Evolutionary conservation across 805 yeast species (phyloP).

Genomic region (Candida adriatica): DNA sequence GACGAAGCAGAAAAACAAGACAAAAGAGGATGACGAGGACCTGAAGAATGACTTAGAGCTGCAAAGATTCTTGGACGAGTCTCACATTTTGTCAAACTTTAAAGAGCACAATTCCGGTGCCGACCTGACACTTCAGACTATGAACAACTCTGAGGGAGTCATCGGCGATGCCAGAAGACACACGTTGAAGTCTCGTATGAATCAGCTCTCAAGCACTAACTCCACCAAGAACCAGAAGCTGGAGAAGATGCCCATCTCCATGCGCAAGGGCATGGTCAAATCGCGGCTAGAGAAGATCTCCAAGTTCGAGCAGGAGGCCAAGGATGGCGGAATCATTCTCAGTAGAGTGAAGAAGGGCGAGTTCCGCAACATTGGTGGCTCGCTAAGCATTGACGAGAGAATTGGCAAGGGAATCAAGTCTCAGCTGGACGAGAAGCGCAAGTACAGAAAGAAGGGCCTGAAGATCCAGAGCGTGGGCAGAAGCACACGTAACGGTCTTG

Average conservation of each 20-base stretch:
- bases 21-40: slow-evolving; percentile 40
- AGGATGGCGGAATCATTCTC: slow-evolving; percentile 84
- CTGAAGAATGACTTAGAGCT: slow-evolving; percentile 65
- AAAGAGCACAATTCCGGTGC: slow-evolving; percentile 41
- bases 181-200: slow-evolving; percentile 53
- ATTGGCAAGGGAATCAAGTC: slow-evolving; percentile 46
- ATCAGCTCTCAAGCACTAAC: slow-evolving; percentile 38
- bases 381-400: slow-evolving; percentile 29
- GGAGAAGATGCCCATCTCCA: slow-evolving; percentile 83
- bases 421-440: slow-evolving; percentile 31
- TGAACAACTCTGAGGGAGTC: slow-evolving; percentile 34
- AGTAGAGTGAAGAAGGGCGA: slow-evolving; percentile 65
- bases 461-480: slow-evolving; percentile 70
- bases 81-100: slow-evolving; percentile 51
- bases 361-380: slow-evolving; percentile 48
- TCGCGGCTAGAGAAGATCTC: slow-evolving; percentile 45
- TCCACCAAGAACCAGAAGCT: slow-evolving; percentile 31
- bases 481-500: slow-evolving; percentile 72
- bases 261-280: slow-evolving; percentile 77
- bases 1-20: slow-evolving; percentile 8
- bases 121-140: slow-evolving; percentile 54
- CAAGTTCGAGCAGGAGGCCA: slow-evolving; percentile 69
- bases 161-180: slow-evolving; percentile 65
- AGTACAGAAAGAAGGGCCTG: slow-evolving; percentile 66
- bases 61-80: slow-evolving; percentile 63